Conservation (phyloP, 306 rosid species). For the Quercus agrifolia region DNA sequence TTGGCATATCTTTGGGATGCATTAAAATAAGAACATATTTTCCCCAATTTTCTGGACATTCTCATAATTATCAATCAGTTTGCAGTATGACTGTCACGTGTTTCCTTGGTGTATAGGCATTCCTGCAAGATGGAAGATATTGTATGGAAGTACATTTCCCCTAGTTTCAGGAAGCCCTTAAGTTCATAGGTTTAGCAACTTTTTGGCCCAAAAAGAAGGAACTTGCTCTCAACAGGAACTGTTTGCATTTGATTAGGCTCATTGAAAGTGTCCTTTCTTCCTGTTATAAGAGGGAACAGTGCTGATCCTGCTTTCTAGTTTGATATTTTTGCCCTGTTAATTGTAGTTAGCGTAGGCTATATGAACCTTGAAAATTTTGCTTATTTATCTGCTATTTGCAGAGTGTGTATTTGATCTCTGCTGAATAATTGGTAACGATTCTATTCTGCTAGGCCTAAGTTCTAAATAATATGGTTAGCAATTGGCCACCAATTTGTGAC, state of each 20-base stretch:
- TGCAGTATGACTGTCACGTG: neutral
- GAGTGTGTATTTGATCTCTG: neutral
- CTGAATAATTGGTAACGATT: neutral
- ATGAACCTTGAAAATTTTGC: conserved; percentile 4
- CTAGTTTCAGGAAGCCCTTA: neutral
- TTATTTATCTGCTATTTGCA: neutral
- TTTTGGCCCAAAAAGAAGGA: neutral
- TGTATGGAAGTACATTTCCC: neutral
- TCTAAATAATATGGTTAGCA: neutral
- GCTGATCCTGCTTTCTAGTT: conserved; percentile 4
- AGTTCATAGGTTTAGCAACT: neutral
- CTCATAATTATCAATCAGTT: neutral
- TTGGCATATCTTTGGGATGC: neutral
- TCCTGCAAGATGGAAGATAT: neutral
- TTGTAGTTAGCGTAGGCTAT: neutral
- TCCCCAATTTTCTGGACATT: neutral
- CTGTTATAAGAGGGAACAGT: conserved; percentile 4
- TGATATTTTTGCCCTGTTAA: conserved; percentile 3
- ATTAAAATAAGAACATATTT: neutral
- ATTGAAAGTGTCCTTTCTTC: neutral
- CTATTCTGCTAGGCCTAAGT: neutral
- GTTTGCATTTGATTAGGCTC: neutral
- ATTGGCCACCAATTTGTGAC: neutral
- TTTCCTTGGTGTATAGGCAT: neutral
- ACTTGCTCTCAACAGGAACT: neutral